phyloP scores from a whole-genome alignment of 2,329 filamentous ascomycete species.

The Calonectria leucothoes region DNA sequence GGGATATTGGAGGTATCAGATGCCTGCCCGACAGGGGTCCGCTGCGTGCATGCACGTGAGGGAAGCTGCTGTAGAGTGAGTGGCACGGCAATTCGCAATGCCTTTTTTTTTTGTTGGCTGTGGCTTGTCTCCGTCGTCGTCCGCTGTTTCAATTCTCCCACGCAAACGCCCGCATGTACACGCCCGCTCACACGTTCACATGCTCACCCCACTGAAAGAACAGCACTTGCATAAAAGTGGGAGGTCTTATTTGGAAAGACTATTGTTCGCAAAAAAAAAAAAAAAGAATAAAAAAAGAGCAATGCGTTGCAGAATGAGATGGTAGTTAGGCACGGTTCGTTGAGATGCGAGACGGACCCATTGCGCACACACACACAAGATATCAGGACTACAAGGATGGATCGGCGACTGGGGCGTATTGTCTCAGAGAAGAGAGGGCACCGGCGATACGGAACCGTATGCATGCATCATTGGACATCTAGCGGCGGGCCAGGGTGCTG shows the following conservation, averaged over 20 bases:
- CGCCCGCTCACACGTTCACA: not conserved
- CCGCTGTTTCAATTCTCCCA: not conserved
- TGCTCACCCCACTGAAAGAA: not conserved
- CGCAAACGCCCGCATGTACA: not conserved
- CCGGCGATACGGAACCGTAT: not conserved
- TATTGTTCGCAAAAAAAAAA: not conserved
- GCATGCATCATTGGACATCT: not conserved
- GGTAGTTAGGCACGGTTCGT: not conserved
- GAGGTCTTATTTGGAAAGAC: not conserved
- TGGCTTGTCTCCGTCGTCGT: not conserved
- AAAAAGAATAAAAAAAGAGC: too few relatives aligned
- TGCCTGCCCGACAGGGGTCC: too few relatives aligned
- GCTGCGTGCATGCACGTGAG: too few relatives aligned
- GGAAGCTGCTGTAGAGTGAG: too few relatives aligned
- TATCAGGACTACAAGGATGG: not conserved
- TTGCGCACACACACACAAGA: not conserved
- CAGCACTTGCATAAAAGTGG: not conserved
- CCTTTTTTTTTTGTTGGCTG: not conserved
- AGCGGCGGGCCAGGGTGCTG: not conserved
- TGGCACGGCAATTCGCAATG: too few relatives aligned
- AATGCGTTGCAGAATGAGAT: not conserved
- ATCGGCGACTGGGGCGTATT: not conserved
- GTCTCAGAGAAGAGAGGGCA: not conserved
- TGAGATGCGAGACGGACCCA: too few relatives aligned
- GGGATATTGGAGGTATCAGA: too few relatives aligned